phyloP scores from a whole-genome alignment of 2,329 filamentous ascomycete species.

The Hymenoscyphus infarciens region DNA sequence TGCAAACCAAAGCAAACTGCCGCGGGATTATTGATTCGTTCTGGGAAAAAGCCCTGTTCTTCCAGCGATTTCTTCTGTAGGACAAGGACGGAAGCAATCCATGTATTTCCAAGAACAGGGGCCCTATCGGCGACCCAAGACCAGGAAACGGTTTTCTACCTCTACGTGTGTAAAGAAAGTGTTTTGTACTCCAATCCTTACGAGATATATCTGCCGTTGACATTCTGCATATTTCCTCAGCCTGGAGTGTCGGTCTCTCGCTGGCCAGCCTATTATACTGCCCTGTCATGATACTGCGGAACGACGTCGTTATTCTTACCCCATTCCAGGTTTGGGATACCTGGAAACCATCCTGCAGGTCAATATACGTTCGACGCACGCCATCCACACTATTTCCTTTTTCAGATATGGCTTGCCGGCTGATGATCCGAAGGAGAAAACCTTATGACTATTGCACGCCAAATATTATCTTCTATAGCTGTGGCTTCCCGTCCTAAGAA shows the following conservation, averaged over 20 bases:
- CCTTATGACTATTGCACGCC: slow-evolving; percentile 1
- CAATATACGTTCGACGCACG: slow-evolving; percentile 9
- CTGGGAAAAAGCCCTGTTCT: neutral
- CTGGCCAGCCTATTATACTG: neutral
- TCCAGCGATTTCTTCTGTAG: neutral
- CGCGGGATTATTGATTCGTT: neutral
- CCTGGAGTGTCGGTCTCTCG: neutral
- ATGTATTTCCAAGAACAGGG: neutral
- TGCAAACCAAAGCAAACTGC: slow-evolving; percentile 4
- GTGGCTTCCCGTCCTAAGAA: neutral
- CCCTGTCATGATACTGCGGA: neutral
- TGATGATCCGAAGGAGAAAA: slow-evolving; percentile 1
- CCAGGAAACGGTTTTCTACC: neutral
- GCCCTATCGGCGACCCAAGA: neutral
- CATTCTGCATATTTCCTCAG: neutral
- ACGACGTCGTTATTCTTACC: slow-evolving; percentile 9
- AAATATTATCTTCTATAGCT: slow-evolving; percentile 4
- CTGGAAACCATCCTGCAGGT: slow-evolving; percentile 6
- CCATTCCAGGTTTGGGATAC: neutral
- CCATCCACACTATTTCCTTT: slow-evolving; percentile 2
- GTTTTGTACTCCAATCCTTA: neutral
- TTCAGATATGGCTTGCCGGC: slow-evolving; percentile 8
- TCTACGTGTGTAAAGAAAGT: too few species aligned
- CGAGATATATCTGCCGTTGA: neutral
- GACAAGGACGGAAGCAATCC: neutral